These are phyloP conservation scores for Lentithecium fluviatile DNA, from an alignment of 495 filamentous ascomycete species.

Conservation along the genomic window DNA sequence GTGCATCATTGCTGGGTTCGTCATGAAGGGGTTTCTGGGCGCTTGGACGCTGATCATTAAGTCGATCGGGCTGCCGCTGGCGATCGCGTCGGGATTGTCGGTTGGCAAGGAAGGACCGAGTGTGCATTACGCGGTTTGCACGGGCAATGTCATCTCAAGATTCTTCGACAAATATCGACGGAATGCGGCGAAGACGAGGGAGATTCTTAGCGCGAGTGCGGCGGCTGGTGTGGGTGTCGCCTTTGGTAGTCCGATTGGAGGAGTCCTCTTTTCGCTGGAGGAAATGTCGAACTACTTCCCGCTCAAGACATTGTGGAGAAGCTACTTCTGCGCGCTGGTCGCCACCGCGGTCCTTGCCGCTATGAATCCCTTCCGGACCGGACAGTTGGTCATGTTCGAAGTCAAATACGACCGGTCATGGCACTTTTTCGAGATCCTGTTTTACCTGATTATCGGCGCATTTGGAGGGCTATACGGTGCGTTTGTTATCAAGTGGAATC, in stretches of 20 bases:
- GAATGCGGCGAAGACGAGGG: conserved; percentile 91
- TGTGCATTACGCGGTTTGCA: conserved; percentile 97
- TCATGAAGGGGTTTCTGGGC: conserved; percentile 98
- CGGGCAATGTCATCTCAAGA: conserved; percentile 92
- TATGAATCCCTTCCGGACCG: conserved; percentile 97
- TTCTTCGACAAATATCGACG: conserved; percentile 90
- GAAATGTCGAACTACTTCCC: conserved; percentile 99
- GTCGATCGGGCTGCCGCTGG: conserved; percentile 83
- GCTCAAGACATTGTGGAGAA: conserved; percentile 95
- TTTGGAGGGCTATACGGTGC: conserved; percentile 96
- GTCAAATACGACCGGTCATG: conserved; percentile 93
- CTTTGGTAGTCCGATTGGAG: conserved; percentile 95
- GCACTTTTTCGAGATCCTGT: conserved; percentile 96
- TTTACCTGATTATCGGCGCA: conserved; percentile 86
- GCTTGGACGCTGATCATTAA: conserved; percentile 93
- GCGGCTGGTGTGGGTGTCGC: conserved; percentile 95
- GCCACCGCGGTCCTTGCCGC: conserved; percentile 90
- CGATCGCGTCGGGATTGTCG: conserved; percentile 91
- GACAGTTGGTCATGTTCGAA: conserved; percentile 99
- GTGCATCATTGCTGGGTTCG: conserved; percentile 98
- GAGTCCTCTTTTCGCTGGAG: conserved; percentile 94
- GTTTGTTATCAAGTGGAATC: conserved; percentile 98
- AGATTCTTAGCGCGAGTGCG: conserved; percentile 91
- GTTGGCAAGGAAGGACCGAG: conserved; percentile 97
- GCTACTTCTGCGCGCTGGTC: conserved; percentile 96